A percentile compares a stretch with the other conserved stretches of the same genome.
Evolutionary conservation across 768 basidiomycete species (phyloP).

Genomic region (Auriscalpium vulgare): DNA sequence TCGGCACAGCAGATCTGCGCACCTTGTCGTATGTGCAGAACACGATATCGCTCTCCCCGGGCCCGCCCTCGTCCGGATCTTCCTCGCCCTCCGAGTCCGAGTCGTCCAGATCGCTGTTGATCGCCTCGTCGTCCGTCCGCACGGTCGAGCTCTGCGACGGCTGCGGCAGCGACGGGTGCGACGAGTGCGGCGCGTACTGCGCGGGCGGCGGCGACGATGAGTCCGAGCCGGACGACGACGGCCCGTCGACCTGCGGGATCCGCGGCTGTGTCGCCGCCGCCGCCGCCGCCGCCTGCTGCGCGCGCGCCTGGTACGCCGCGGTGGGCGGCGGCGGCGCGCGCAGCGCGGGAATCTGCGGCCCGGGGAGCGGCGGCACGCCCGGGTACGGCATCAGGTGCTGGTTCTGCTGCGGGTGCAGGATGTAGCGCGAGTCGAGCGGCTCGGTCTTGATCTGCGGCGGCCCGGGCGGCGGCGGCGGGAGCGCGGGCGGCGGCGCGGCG

Average conservation of each 20-base stretch:
- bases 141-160: slow-evolving; percentile 32
- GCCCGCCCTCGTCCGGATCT: slow-evolving; percentile 69
- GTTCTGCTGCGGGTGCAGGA: slow-evolving; percentile 38
- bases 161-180: slow-evolving; percentile 74
- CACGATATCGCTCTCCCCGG: slow-evolving; percentile 82
- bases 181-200: slow-evolving; percentile 58
- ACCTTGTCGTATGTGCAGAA: slow-evolving; percentile 99
- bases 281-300: slow-evolving; percentile 18
- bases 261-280: slow-evolving; percentile 13
- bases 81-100: slow-evolving; percentile 84
- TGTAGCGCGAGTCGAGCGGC: slow-evolving; percentile 62
- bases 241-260: slow-evolving; percentile 80
- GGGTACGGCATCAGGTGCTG: slow-evolving; percentile 35
- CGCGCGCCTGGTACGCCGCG: slow-evolving; percentile 57
- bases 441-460: slow-evolving; percentile 60
- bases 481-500: slow-evolving; percentile 1
- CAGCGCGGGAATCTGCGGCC: slow-evolving; percentile 45
- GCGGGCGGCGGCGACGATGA: slow-evolving; percentile 59
- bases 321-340: slow-evolving; percentile 37
- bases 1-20: slow-evolving; percentile 11
- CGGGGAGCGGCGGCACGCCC: slow-evolving; percentile 50
- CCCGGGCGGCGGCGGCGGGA: slow-evolving; percentile 30
- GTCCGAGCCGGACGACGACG: slow-evolving; percentile 58
- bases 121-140: slow-evolving; percentile 63
- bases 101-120: slow-evolving; percentile 96